A percentile compares a stretch with the other conserved stretches of the same genome.
phyloP scores from a whole-genome alignment of 2,329 filamentous ascomycete species.

The Clonostachys solani region DNA sequence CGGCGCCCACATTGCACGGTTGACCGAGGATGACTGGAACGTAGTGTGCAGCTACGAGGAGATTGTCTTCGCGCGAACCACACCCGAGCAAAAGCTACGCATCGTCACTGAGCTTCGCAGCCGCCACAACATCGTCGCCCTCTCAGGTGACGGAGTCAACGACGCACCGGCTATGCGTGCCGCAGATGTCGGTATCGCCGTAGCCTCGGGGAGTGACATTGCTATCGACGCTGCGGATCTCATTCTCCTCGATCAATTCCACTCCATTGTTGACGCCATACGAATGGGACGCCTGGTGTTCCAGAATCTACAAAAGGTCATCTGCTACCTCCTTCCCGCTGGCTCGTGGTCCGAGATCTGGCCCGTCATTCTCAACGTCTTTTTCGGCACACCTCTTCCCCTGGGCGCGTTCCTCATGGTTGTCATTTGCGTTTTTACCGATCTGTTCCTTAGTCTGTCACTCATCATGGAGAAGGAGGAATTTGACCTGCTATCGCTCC shows the following conservation, averaged over 20 bases:
- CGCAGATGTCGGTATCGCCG: conserved; percentile 65
- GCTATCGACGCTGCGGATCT: conserved; percentile 62
- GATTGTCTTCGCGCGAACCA: conserved; percentile 65
- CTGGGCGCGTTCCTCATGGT: conserved; percentile 52
- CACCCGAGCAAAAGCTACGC: conserved; percentile 65
- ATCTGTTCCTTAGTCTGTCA: conserved; percentile 44
- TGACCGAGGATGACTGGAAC: conserved; percentile 44
- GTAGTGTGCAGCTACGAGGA: conserved; percentile 45
- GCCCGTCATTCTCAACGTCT: conserved; percentile 52
- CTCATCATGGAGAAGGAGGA: conserved; percentile 53
- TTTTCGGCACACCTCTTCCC: conserved; percentile 47
- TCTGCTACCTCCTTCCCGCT: conserved; percentile 41
- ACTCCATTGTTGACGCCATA: conserved; percentile 65
- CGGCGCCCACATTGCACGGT: conserved; percentile 52
- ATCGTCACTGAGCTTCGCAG: conserved; percentile 66
- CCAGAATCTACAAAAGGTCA: conserved; percentile 35
- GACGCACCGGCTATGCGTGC: conserved; percentile 63
- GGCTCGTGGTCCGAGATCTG: conserved; percentile 53
- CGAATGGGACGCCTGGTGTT: conserved; percentile 32
- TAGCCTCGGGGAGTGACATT: conserved; percentile 60
- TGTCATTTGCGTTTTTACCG: conserved; percentile 52
- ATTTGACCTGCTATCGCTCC: conserved; percentile 44
- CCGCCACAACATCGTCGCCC: conserved; percentile 57
- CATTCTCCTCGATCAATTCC: conserved; percentile 67
- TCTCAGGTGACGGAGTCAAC: conserved; percentile 72